Percentiles rank a stretch among this genome's conserved stretches.
phyloP scores from a whole-genome alignment of 1,139 yeast genomes.

The Hyphopichia fennica region DNA sequence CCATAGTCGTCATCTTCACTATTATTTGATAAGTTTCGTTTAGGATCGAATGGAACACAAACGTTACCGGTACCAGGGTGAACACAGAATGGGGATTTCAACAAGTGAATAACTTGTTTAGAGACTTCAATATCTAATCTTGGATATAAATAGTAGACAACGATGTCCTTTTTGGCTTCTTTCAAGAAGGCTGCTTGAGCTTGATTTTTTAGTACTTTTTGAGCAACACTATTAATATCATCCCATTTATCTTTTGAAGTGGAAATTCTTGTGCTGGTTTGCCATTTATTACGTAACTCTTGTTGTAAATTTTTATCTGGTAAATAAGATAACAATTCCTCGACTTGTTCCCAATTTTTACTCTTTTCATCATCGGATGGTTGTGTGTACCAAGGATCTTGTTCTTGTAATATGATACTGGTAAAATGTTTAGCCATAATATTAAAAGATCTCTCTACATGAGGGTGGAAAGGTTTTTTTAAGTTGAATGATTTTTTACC shows the following conservation, averaged over 20 bases:
- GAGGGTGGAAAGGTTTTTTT: slow-evolving; percentile 88
- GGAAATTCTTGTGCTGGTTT: slow-evolving; percentile 22
- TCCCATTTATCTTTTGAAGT: slow-evolving; percentile 67
- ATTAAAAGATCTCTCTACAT: slow-evolving; percentile 71
- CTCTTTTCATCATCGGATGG: slow-evolving; percentile 30
- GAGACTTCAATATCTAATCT: slow-evolving; percentile 93
- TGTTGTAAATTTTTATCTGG: slow-evolving; percentile 61
- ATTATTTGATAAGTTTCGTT: slow-evolving; percentile 33
- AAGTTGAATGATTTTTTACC: slow-evolving; percentile 46
- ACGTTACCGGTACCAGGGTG: slow-evolving; percentile 98
- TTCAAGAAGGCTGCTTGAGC: slow-evolving; percentile 44
- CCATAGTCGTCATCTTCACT: slow-evolving; percentile 44
- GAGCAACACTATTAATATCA: slow-evolving; percentile 67
- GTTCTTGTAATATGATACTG: slow-evolving; percentile 69
- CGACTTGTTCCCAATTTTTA: slow-evolving; percentile 45
- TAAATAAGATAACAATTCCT: slow-evolving; percentile 57
- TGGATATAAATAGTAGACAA: slow-evolving; percentile 82
- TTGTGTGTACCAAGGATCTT: slow-evolving; percentile 69
- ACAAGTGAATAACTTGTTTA: slow-evolving; percentile 82
- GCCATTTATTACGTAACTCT: slow-evolving; percentile 52
- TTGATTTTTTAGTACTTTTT: slow-evolving; percentile 45
- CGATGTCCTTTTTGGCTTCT: slow-evolving; percentile 82
- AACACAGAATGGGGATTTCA: slow-evolving; percentile 96
- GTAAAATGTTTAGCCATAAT: slow-evolving; percentile 64
- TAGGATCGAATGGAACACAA: slow-evolving; percentile 88